Percentiles rank a stretch among this genome's conserved stretches.
Conservation (phyloP, 108 stramenopile genomes). For the Nitzschia sp. region DNA sequence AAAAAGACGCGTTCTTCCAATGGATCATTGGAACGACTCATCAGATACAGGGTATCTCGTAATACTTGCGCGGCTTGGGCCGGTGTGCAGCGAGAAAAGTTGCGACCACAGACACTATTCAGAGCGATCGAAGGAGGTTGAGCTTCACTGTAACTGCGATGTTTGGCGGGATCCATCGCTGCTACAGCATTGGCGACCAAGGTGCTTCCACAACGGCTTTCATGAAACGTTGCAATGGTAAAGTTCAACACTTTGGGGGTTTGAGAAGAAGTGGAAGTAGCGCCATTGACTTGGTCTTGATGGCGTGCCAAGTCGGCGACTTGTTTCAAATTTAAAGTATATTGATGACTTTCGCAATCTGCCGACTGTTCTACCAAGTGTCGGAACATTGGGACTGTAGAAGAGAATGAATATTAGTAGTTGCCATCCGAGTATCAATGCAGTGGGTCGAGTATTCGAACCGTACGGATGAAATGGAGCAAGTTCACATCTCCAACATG, state of each 20-base stretch:
- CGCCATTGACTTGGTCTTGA: constrained; percentile 31
- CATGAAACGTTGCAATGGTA: constrained; percentile 92
- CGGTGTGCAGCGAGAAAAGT: constrained; percentile 27
- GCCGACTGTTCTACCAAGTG: constrained; percentile 51
- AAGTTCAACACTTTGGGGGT: constrained; percentile 48
- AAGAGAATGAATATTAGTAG: too few relatives aligned
- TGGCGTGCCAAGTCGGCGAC: constrained; percentile 53
- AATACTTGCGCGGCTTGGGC: constrained; percentile 51
- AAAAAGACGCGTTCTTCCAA: constrained; percentile 82
- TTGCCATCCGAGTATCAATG: too few relatives aligned
- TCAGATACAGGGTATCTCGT: constrained; percentile 65
- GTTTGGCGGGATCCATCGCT: constrained; percentile 67
- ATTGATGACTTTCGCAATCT: constrained; percentile 32
- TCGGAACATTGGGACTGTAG: constrained; percentile 79
- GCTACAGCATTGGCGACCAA: constrained; percentile 93
- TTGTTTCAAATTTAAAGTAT: constrained; percentile 53
- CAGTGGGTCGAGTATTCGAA: too few relatives aligned
- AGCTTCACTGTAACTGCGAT: constrained; percentile 88
- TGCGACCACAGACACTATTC: constrained; percentile 50
- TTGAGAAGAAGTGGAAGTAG: constrained; percentile 1
- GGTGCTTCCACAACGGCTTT: constrained; percentile 91
- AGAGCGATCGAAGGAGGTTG: constrained; percentile 70
- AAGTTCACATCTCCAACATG: too few relatives aligned
- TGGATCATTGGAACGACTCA: constrained; percentile 74
- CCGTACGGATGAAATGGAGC: too few relatives aligned